Evolutionary conservation across 1,284 basidiomycete species (phyloP).

Genomic region (Clitocybe nebularis): DNA sequence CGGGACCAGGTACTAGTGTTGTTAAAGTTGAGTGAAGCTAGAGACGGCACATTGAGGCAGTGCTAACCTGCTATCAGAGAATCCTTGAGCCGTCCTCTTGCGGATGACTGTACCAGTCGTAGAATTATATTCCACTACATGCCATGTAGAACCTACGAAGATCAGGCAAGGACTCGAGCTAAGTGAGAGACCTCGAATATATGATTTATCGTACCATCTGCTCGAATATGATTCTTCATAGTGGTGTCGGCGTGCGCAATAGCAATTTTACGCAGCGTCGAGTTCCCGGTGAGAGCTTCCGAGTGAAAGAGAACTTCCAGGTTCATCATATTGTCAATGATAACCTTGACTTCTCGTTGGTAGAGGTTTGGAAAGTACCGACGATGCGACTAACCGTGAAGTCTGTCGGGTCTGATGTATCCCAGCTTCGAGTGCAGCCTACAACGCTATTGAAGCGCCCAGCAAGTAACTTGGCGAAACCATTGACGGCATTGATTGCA

Average conservation of each 20-base stretch:
- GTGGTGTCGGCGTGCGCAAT: slow-evolving; percentile 64
- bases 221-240: slow-evolving; percentile 59
- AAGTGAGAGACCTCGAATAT: neutral
- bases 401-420: slow-evolving; percentile 48
- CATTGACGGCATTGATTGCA: slow-evolving; percentile 38
- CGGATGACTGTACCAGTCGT: slow-evolving; percentile 56
- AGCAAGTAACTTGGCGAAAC: slow-evolving; percentile 41
- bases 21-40: no score
- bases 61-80: slow-evolving; percentile 48
- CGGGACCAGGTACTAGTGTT: slow-evolving; percentile 60
- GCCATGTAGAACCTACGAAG: slow-evolving; percentile 53
- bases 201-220: slow-evolving; percentile 41
- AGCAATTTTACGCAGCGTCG: slow-evolving; percentile 56
- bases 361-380: slow-evolving; percentile 1
- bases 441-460: slow-evolving; percentile 40
- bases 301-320: slow-evolving; percentile 60
- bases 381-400: slow-evolving; percentile 39
- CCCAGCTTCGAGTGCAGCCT: slow-evolving; percentile 55
- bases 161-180: slow-evolving; percentile 2
- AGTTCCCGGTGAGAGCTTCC: slow-evolving; percentile 52
- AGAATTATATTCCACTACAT: slow-evolving; percentile 65
- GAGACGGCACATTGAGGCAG: no score
- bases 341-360: slow-evolving; percentile 38
- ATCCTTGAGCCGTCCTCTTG: slow-evolving; percentile 59
- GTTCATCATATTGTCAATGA: slow-evolving; percentile 80